Percentiles rank a stretch among this genome's conserved stretches.
These are phyloP conservation scores for Coniochaeta sp. DNA, from an alignment of 2,329 filamentous ascomycete species.

Conservation along the genomic window DNA sequence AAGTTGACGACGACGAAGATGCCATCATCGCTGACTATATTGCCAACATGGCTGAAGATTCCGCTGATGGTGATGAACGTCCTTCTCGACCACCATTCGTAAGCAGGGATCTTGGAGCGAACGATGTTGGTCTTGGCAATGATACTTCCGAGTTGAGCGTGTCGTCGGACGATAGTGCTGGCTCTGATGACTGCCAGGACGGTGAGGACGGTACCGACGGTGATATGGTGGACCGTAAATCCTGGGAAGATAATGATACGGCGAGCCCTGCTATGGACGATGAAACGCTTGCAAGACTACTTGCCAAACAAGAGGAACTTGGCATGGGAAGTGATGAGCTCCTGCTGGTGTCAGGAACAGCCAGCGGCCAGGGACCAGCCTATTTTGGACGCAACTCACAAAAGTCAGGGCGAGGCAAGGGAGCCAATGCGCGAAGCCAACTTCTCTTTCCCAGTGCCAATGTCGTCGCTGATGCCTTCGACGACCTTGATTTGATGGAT, in stretches of 20 bases:
- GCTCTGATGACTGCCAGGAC: conserved; percentile 21
- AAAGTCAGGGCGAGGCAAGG: conserved; percentile 15
- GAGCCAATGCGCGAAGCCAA: not conserved
- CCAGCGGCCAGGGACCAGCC: conserved; percentile 24
- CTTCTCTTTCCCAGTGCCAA: conserved; percentile 28
- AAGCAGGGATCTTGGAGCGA: conserved; percentile 34
- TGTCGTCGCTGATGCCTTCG: conserved; percentile 41
- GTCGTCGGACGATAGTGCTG: conserved; percentile 16
- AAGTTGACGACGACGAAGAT: conserved; percentile 32
- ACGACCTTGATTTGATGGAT: conserved; percentile 80
- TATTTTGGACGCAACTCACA: conserved; percentile 20
- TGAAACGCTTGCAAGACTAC: conserved; percentile 52
- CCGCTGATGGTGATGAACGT: conserved; percentile 13
- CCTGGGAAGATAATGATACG: not conserved
- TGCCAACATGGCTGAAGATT: conserved; percentile 51
- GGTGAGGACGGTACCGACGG: conserved; percentile 25
- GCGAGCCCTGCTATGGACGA: conserved; percentile 37
- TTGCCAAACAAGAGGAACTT: conserved; percentile 56
- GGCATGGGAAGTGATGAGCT: conserved; percentile 54
- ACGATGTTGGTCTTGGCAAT: conserved; percentile 28
- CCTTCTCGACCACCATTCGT: conserved; percentile 17
- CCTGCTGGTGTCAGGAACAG: conserved; percentile 28
- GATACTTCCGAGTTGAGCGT: not conserved
- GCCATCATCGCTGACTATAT: conserved; percentile 63
- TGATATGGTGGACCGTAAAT: not conserved